Conservation (phyloP, 345 rosid genomes). For the Erucastrum elatum region DNA sequence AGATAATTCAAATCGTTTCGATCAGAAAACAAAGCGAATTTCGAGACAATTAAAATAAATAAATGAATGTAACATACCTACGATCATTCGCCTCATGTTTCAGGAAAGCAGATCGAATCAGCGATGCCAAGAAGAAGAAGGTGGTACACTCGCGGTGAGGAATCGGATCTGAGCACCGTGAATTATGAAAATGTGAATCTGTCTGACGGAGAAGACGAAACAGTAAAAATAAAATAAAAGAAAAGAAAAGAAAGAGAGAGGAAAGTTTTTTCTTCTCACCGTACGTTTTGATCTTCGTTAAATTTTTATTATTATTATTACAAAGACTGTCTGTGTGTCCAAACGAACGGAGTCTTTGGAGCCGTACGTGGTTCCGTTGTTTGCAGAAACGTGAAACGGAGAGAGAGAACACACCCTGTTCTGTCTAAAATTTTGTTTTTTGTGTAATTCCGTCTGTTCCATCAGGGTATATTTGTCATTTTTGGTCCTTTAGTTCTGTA, state of each 20-base stretch:
- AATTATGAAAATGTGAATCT: conserved; percentile 18
- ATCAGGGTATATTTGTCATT: conserved; percentile 9
- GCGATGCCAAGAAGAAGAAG: background rate
- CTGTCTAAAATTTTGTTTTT: background rate
- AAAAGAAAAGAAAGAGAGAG: background rate
- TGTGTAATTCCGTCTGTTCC: background rate
- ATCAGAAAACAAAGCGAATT: conserved; percentile 5
- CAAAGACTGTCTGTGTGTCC: background rate
- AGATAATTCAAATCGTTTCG: background rate
- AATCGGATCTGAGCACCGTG: conserved; percentile 37
- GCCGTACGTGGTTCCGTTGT: conserved; percentile 40
- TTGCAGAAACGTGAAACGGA: conserved; percentile 32
- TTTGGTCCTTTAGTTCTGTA: background rate
- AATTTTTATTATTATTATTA: conserved; percentile 10
- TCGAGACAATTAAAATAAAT: too few species aligned
- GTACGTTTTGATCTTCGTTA: background rate
- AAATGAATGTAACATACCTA: conserved; percentile 13
- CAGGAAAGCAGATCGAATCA: conserved; percentile 22
- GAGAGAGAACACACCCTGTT: conserved; percentile 12
- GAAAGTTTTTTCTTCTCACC: background rate
- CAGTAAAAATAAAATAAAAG: background rate
- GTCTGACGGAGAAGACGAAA: conserved; percentile 11
- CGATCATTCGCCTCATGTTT: conserved; percentile 31
- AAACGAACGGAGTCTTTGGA: conserved; percentile 34
- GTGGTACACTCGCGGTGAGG: conserved; percentile 18